phyloP scores from a whole-genome alignment of 495 filamentous ascomycete genomes.

The Talaromyces nanjingensis region DNA sequence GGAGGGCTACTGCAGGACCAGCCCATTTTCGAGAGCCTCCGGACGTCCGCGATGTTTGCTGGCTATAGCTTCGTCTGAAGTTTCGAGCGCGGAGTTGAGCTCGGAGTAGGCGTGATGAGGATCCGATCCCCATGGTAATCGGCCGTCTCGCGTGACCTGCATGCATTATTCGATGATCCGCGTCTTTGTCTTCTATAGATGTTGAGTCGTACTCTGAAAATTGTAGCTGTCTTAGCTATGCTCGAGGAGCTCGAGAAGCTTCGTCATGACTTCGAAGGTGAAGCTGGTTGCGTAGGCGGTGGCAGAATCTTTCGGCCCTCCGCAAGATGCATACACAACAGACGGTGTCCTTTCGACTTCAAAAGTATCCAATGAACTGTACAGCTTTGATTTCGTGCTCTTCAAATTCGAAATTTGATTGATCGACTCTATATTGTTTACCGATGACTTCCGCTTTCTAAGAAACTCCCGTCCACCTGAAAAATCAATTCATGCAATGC shows the following conservation, averaged over 20 bases:
- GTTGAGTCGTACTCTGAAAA: background rate
- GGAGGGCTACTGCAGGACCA: slow-evolving; percentile 27
- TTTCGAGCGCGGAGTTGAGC: slow-evolving; percentile 15
- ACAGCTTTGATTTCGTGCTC: background rate
- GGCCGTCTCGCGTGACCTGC: background rate
- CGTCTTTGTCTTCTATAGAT: background rate
- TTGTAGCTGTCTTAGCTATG: background rate
- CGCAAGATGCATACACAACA: background rate
- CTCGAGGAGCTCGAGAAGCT: background rate
- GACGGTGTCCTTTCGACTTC: background rate
- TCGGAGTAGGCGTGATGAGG: background rate
- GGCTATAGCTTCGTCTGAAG: slow-evolving; percentile 23
- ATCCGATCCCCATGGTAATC: background rate
- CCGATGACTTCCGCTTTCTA: background rate
- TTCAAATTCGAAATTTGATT: background rate
- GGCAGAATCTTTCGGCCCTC: slow-evolving; percentile 7
- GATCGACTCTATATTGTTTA: background rate
- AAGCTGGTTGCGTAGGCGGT: slow-evolving; percentile 5
- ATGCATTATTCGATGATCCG: background rate
- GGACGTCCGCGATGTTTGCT: slow-evolving; percentile 12
- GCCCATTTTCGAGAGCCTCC: slow-evolving; percentile 25
- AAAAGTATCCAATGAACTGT: background rate
- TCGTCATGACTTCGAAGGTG: background rate
- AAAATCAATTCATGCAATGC: slow-evolving; percentile 14
- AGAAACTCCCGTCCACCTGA: background rate